These are phyloP conservation scores for Cutaneotrichosporon arboriforme DNA, from an alignment of 1,284 basidiomycete genomes.

Conservation along the genomic window DNA sequence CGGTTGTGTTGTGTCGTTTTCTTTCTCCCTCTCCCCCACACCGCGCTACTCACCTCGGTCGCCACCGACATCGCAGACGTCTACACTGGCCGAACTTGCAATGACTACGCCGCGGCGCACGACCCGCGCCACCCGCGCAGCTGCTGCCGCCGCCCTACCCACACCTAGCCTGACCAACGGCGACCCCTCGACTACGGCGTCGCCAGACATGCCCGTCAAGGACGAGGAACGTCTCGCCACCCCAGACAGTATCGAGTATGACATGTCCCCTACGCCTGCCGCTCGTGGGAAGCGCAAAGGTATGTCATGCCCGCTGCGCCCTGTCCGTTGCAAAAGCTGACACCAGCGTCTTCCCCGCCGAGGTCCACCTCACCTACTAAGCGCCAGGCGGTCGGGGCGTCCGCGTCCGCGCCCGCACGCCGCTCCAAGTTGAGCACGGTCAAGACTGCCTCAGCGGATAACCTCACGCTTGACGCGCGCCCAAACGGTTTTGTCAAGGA, in stretches of 20 bases:
- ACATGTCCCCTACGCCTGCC: slow-evolving; percentile 3
- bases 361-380: slow-evolving; percentile 1
- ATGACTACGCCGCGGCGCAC: not conserved
- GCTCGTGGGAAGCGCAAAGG: slow-evolving; percentile 4
- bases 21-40: not conserved
- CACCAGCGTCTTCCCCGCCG: not conserved
- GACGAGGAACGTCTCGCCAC: slow-evolving; percentile 8
- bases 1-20: not conserved
- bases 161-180: not conserved
- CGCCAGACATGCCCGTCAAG: slow-evolving; percentile 2
- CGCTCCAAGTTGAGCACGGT: slow-evolving; percentile 32
- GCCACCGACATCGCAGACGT: not conserved
- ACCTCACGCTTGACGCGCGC: slow-evolving; percentile 32
- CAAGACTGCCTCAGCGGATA: slow-evolving; percentile 37
- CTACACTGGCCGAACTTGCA: not conserved
- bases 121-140: not conserved
- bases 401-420: slow-evolving; percentile 17
- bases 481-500: slow-evolving; percentile 1
- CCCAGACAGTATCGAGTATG: slow-evolving; percentile 15
- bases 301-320: not conserved
- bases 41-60: not conserved
- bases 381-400: slow-evolving; percentile 28
- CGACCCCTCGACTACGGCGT: not conserved
- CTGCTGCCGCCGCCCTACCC: not conserved
- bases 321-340: not conserved